Evolutionary conservation across 2,329 filamentous ascomycete genomes (phyloP).

Genomic region (Pseudocercospora cruenta): DNA sequence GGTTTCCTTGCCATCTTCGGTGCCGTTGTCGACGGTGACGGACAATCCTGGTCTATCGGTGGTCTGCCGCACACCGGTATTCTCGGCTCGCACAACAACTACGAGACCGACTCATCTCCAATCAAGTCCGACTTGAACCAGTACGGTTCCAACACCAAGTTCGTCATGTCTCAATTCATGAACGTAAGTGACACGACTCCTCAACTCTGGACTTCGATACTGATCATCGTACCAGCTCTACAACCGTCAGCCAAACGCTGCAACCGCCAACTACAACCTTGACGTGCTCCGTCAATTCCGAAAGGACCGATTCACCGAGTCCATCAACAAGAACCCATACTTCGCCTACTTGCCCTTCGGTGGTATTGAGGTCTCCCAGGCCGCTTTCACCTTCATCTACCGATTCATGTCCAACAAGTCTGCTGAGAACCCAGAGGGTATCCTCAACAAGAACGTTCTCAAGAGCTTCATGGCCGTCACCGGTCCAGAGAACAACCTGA

Average conservation of each 20-base stretch:
- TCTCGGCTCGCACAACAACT: slow-evolving; percentile 40
- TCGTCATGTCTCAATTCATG: slow-evolving; percentile 28
- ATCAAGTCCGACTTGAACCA: slow-evolving; percentile 39
- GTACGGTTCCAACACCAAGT: slow-evolving; percentile 26
- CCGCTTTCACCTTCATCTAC: slow-evolving; percentile 41
- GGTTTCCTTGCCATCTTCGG: slow-evolving; percentile 26
- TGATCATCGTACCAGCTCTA: slow-evolving; percentile 27
- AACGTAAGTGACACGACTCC: slow-evolving; percentile 22
- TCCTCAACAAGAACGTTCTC: slow-evolving; percentile 42
- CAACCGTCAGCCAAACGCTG: slow-evolving; percentile 26
- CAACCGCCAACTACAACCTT: slow-evolving; percentile 36
- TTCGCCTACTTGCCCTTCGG: slow-evolving; percentile 35
- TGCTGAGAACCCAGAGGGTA: slow-evolving; percentile 43
- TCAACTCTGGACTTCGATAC: slow-evolving; percentile 17
- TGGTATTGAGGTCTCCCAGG: slow-evolving; percentile 37
- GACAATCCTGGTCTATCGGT: slow-evolving; percentile 24
- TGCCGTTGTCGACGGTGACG: slow-evolving; percentile 30
- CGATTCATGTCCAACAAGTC: slow-evolving; percentile 47
- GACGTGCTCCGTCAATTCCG: slow-evolving; percentile 35
- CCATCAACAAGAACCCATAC: slow-evolving; percentile 40
- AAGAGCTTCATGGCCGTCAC: slow-evolving; percentile 47
- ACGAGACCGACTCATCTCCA: slow-evolving; percentile 41
- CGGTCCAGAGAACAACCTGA: slow-evolving; percentile 37
- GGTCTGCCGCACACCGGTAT: slow-evolving; percentile 26
- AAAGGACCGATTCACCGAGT: slow-evolving; percentile 32